Evolutionary conservation across 768 basidiomycete species (phyloP).

Genomic region (Pisolithus marmoratus): DNA sequence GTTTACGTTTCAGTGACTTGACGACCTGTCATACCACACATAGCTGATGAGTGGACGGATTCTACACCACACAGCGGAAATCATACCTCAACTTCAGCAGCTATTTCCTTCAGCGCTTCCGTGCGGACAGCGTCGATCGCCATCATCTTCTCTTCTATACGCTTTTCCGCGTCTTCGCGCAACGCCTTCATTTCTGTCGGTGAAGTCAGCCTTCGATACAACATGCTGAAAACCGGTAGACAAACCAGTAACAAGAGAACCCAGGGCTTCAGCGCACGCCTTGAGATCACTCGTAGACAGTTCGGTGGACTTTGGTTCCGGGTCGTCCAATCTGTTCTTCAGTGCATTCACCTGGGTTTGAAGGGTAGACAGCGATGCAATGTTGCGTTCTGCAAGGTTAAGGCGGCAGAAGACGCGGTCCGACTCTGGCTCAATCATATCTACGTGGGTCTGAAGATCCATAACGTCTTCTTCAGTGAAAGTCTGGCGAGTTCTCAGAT

Average conservation of each 20-base stretch:
- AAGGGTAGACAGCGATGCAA: constrained; percentile 23
- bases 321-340: constrained; percentile 16
- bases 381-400: constrained; percentile 23
- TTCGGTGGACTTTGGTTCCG: constrained; percentile 6
- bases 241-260: constrained; percentile 39
- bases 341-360: constrained; percentile 20
- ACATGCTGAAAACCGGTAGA: neutral
- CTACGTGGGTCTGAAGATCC: constrained; percentile 33
- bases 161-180: constrained; percentile 37
- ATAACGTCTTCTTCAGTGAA: constrained; percentile 25
- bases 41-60: constrained; percentile 7
- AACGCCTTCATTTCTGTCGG: constrained; percentile 41
- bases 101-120: constrained; percentile 32
- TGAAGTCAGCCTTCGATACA: neutral
- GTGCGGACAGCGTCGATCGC: constrained; percentile 36
- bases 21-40: constrained; percentile 21
- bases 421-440: constrained; percentile 33
- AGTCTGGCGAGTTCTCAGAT: constrained; percentile 19
- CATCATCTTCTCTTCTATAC: constrained; percentile 43
- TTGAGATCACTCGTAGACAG: constrained; percentile 15
- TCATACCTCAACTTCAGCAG: constrained; percentile 24
- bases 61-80: constrained; percentile 9
- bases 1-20: constrained; percentile 60
- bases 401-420: constrained; percentile 24
- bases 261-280: constrained; percentile 32